Evolutionary conservation across 306 rosid species (phyloP), one percentile per base, ranked within the genome.

Genomic region (Corylus heterophylla): DNA sequence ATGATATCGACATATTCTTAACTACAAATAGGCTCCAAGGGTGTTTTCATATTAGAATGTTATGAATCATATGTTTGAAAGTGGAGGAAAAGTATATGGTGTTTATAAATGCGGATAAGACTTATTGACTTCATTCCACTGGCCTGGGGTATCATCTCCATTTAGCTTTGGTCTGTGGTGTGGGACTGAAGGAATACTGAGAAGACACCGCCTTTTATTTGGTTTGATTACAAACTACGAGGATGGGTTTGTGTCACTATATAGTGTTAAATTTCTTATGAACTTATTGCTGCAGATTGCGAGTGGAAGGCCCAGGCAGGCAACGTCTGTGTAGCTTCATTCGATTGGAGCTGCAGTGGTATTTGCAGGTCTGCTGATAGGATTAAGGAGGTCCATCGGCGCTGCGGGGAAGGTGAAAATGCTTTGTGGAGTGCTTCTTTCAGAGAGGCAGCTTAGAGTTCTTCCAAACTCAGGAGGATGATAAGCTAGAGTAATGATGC

Each of bases 281-380:
- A 74, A 76, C 58, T 79, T 75, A 54, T 54, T 54, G 54, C 72
- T 92, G 89, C 94, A 96, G 99, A 96, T 84, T 96, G 99, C 72
- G 99, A 96, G 85, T 96, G 99, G 99, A 96, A 96, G 90, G 99
- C 99, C 9, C 99, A 93, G 74, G 99, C 99, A 49, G 99, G 99
- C 78, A 96, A 96, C 85, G 61, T 90, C n/a, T 96, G 99, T 63
- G 98, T 96, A 54, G 99, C 99, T 50, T 93, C 98, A 12, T 96
- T 90, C 44, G 99, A 96, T 78, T 96, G 99, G 99, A 96, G 75
- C 83, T 96, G 99, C 87, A 96, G 98, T 29, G 99, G 99, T 61
- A 96, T 96, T 73, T 96, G 99, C 83, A 85, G 91, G 82, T 96
- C 99, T 20, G 98, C 98, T 1, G 99, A 96, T 20, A 88, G 98